A percentile compares a stretch with the other conserved stretches of the same genome.
These are phyloP conservation scores for Sporopachydermia lactativora DNA, from an alignment of 805 yeast genomes.

Conservation along the genomic window DNA sequence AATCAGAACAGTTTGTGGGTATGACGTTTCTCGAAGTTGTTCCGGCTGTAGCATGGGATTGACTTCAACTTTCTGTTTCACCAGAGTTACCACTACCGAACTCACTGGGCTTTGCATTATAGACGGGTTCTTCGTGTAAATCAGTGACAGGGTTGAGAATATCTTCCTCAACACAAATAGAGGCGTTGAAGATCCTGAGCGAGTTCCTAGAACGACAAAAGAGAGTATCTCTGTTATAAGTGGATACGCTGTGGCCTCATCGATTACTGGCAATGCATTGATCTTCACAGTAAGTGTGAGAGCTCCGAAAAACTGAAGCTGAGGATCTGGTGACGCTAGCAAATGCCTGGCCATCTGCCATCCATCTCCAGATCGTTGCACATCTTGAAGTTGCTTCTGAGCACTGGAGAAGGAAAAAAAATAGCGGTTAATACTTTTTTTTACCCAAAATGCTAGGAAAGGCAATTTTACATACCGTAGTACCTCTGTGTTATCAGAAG, in stretches of 20 bases:
- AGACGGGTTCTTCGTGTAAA: slow-evolving; percentile 27
- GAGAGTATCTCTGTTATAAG: slow-evolving; percentile 10
- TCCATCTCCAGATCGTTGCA: slow-evolving; percentile 46
- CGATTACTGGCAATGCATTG: slow-evolving; percentile 16
- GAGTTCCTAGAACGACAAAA: slow-evolving; percentile 12
- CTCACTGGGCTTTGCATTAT: slow-evolving; percentile 29
- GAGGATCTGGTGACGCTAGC: slow-evolving; percentile 19
- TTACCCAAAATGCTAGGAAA: no score
- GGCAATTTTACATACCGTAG: no score
- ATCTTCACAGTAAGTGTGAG: slow-evolving; percentile 58
- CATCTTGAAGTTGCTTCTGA: slow-evolving; percentile 41
- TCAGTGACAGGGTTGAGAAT: slow-evolving; percentile 36
- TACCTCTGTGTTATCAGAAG: no score
- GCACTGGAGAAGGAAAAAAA: no score
- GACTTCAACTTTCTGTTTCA: background rate
- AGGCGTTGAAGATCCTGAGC: slow-evolving; percentile 6
- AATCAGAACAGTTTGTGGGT: slow-evolving; percentile 4
- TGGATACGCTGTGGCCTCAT: slow-evolving; percentile 4
- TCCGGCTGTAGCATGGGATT: slow-evolving; percentile 9
- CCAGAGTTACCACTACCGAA: slow-evolving; percentile 12
- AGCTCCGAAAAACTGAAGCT: slow-evolving; percentile 61
- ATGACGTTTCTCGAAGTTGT: slow-evolving; percentile 6
- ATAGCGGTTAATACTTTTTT: no score
- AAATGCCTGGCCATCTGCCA: slow-evolving; percentile 42
- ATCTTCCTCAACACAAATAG: slow-evolving; percentile 42